phyloP scores from a whole-genome alignment of 1,284 basidiomycete species.

The Melanopsichium pennsylvanicum region DNA sequence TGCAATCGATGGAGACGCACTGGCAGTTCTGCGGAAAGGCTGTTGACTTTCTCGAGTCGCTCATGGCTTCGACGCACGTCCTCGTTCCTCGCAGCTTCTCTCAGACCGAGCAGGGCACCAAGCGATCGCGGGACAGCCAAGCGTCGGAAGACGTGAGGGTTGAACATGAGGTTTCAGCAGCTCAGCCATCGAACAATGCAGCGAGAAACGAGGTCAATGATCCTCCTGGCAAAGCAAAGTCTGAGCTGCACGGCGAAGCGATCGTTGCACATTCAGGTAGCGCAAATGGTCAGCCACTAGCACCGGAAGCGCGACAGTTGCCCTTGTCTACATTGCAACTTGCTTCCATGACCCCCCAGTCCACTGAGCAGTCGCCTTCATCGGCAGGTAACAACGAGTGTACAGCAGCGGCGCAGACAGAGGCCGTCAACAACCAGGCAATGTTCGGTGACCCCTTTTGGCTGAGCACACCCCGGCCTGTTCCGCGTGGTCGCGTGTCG shows the following conservation, averaged over 20 bases:
- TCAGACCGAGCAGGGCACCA: constrained; percentile 32
- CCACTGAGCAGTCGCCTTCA: constrained; percentile 30
- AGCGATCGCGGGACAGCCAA: constrained; percentile 23
- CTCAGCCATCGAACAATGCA: background rate
- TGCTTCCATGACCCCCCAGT: constrained; percentile 22
- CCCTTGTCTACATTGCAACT: constrained; percentile 43
- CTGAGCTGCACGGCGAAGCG: constrained; percentile 2
- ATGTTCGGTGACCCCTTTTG: constrained; percentile 15
- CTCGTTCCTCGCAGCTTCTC: constrained; percentile 10
- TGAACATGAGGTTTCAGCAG: background rate
- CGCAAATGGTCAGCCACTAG: constrained; percentile 11
- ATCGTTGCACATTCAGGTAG: constrained; percentile 4
- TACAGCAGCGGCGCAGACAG: background rate
- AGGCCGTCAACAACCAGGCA: background rate
- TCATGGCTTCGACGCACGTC: constrained; percentile 42
- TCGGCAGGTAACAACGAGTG: constrained; percentile 8
- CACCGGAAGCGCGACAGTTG: constrained; percentile 24
- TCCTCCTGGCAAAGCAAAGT: background rate
- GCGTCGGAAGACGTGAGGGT: constrained; percentile 9
- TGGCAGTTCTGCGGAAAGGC: constrained; percentile 51
- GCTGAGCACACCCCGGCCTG: constrained; percentile 21
- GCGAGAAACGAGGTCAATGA: background rate
- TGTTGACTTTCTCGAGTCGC: constrained; percentile 37
- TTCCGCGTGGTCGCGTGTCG: constrained; percentile 14
- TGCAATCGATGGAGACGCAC: constrained; percentile 41